Conservation (phyloP, 768 basidiomycete genomes). For the Dacryopinax spathularia region DNA sequence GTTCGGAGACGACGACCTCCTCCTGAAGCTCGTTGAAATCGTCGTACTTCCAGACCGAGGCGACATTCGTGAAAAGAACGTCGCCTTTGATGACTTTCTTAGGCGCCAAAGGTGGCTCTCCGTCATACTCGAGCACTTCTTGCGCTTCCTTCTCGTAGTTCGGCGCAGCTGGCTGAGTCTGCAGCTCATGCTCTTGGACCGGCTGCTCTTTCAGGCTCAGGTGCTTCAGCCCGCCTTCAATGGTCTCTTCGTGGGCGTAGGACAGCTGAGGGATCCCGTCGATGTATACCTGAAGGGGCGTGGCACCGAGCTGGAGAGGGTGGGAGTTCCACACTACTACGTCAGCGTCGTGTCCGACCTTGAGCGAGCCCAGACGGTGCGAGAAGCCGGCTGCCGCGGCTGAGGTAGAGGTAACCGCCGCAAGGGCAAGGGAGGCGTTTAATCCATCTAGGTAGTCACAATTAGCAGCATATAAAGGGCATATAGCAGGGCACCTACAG, state of each 20-base stretch:
- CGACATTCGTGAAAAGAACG: conserved; percentile 54
- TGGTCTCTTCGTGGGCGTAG: conserved; percentile 9
- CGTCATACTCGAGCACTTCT: conserved; percentile 49
- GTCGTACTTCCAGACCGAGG: conserved; percentile 30
- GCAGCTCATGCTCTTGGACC: conserved; percentile 25
- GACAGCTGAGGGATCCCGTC: conserved; percentile 61
- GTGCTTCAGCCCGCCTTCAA: conserved; percentile 21
- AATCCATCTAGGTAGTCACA: conserved; percentile 40
- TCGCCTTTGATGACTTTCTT: conserved; percentile 22
- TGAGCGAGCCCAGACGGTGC: conserved; percentile 62
- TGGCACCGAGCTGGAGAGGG: conserved; percentile 61
- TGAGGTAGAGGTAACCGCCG: conserved; percentile 56
- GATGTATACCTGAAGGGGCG: conserved; percentile 69
- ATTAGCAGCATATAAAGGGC: background rate
- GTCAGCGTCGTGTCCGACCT: conserved; percentile 56
- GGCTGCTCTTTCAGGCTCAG: conserved; percentile 44
- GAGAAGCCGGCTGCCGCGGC: conserved; percentile 56
- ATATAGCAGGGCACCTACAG: background rate
- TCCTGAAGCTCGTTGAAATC: conserved; percentile 16
- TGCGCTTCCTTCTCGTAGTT: conserved; percentile 56
- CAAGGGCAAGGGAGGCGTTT: conserved; percentile 46
- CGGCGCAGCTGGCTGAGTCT: conserved; percentile 46
- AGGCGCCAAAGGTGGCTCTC: conserved; percentile 53
- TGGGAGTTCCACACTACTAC: conserved; percentile 31
- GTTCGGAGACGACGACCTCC: conserved; percentile 12